These are phyloP conservation scores for Pseudomassariella vexata DNA, from an alignment of 2,329 filamentous ascomycete genomes.

Conservation along the genomic window DNA sequence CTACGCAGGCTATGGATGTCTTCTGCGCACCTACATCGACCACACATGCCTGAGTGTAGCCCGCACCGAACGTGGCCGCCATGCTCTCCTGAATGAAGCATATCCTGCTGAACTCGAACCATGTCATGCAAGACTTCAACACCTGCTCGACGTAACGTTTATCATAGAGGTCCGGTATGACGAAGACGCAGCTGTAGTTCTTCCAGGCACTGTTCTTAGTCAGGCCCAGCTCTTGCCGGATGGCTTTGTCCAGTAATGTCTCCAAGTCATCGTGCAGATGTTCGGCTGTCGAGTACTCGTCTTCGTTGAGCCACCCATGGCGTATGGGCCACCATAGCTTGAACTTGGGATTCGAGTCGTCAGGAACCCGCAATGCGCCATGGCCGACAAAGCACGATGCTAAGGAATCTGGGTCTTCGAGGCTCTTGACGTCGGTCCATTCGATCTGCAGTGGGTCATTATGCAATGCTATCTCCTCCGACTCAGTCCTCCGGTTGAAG, in stretches of 20 bases:
- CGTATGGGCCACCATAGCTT: conserved; percentile 90
- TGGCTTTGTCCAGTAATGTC: conserved; percentile 77
- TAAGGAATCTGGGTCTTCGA: conserved; percentile 58
- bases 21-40: conserved; percentile 97
- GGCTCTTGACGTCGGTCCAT: conserved; percentile 76
- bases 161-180: conserved; percentile 96
- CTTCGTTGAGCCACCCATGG: conserved; percentile 83
- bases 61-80: conserved; percentile 89
- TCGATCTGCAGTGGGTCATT: conserved; percentile 92
- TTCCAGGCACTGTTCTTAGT: conserved; percentile 74
- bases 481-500: conserved; percentile 79
- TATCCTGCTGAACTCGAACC: conserved; percentile 83
- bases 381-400: conserved; percentile 71
- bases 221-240: conserved; percentile 78
- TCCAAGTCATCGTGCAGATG: conserved; percentile 84
- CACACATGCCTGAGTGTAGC: conserved; percentile 89
- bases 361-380: conserved; percentile 78
- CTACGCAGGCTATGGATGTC: conserved; percentile 93
- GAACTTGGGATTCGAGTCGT: conserved; percentile 83
- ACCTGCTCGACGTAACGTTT: conserved; percentile 84
- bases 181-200: conserved; percentile 93
- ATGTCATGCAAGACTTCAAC: conserved; percentile 77
- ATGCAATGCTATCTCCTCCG: conserved; percentile 86
- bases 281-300: conserved; percentile 75
- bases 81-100: conserved; percentile 96